A percentile compares a stretch with the other conserved stretches of the same genome.
phyloP scores from a whole-genome alignment of 2,329 filamentous ascomycete genomes.

The Zopfia rhizophila region DNA sequence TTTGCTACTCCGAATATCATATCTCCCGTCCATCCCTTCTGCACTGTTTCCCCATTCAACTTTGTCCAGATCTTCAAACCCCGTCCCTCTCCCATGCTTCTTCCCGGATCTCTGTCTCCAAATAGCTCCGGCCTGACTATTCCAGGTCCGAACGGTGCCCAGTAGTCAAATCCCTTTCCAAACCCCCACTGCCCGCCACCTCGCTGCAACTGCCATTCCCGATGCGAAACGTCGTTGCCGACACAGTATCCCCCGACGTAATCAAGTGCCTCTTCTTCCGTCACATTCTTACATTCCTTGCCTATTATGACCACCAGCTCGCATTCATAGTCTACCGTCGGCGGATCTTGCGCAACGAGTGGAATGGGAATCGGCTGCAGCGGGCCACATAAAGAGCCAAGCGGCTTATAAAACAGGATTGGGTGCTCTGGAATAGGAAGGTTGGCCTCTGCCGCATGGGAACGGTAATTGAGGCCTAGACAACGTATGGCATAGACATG shows the following conservation, averaged over 20 bases:
- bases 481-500: slow-evolving; percentile 13
- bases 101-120: slow-evolving; percentile 30
- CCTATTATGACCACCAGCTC: slow-evolving; percentile 58
- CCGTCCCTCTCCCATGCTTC: background rate
- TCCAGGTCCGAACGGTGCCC: slow-evolving; percentile 59
- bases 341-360: slow-evolving; percentile 55
- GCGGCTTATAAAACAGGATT: slow-evolving; percentile 78
- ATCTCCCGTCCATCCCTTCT: slow-evolving; percentile 9
- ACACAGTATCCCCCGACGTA: slow-evolving; percentile 61
- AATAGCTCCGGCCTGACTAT: slow-evolving; percentile 54
- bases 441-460: slow-evolving; percentile 56
- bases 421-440: slow-evolving; percentile 77
- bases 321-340: slow-evolving; percentile 34
- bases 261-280: slow-evolving; percentile 50
- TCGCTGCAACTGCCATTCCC: slow-evolving; percentile 60
- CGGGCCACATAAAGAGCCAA: slow-evolving; percentile 72
- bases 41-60: slow-evolving; percentile 10
- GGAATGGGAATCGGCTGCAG: slow-evolving; percentile 71
- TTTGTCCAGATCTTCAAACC: slow-evolving; percentile 6
- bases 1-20: slow-evolving; percentile 13
- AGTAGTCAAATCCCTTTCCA: slow-evolving; percentile 63
- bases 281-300: slow-evolving; percentile 60
- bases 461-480: slow-evolving; percentile 40
- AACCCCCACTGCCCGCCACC: slow-evolving; percentile 63
- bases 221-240: slow-evolving; percentile 63